phyloP scores from a whole-genome alignment of 75 land plant genomes.

The Pseudotsuga menziesii region DNA sequence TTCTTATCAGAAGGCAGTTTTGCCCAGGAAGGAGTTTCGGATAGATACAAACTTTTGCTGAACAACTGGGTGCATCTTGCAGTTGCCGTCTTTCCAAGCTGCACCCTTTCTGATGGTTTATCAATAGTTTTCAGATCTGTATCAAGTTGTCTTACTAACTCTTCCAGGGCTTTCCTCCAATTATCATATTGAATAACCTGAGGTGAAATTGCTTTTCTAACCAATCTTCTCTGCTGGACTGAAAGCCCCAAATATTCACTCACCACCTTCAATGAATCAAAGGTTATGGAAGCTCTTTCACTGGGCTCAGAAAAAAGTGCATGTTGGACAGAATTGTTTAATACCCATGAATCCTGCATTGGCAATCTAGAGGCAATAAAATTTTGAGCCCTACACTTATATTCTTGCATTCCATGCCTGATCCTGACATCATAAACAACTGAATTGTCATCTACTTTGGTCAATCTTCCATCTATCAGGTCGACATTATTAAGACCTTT shows the following conservation, averaged over 20 bases:
- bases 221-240: constrained; percentile 41
- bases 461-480: constrained; percentile 40
- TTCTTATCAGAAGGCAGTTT: constrained; percentile 24
- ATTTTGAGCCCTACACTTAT: constrained; percentile 28
- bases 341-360: constrained; percentile 14
- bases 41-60: constrained; percentile 9
- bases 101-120: background rate
- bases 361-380: constrained; percentile 24
- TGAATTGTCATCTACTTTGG: constrained; percentile 22
- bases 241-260: constrained; percentile 27
- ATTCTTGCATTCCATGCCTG: constrained; percentile 22
- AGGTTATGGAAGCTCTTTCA: constrained; percentile 28
- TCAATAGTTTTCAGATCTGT: constrained; percentile 24
- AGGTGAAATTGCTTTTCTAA: constrained; percentile 36
- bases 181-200: constrained; percentile 56
- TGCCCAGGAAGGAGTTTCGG: constrained; percentile 52
- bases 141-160: constrained; percentile 41
- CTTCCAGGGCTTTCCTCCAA: constrained; percentile 38
- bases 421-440: constrained; percentile 29
- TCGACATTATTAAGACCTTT: constrained; percentile 28
- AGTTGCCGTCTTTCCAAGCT: constrained; percentile 38
- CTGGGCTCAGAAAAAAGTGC: constrained; percentile 20
- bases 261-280: constrained; percentile 41
- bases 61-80: constrained; percentile 37
- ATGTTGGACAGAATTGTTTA: background rate